phyloP scores from a whole-genome alignment of 1,139 yeast genomes.

The Sugiyamaella novakii region DNA sequence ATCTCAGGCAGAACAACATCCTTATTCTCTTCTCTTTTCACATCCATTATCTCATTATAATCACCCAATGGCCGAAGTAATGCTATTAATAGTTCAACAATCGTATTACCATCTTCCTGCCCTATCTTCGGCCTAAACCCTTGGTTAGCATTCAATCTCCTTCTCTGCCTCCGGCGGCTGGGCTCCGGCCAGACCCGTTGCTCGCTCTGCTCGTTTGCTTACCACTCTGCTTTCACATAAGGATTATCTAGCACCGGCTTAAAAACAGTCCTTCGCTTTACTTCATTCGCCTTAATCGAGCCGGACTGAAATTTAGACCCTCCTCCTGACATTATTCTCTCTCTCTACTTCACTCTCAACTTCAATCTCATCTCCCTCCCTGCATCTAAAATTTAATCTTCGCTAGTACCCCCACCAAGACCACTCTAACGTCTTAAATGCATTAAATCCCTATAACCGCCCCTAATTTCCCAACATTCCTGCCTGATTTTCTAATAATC shows the following conservation, averaged over 20 bases:
- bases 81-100: constrained; percentile 22
- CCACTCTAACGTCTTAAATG: too few relatives aligned
- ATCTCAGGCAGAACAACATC: constrained; percentile 12
- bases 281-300: constrained; percentile 24
- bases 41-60: constrained; percentile 5
- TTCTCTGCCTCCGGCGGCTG: constrained; percentile 15
- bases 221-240: constrained; percentile 26
- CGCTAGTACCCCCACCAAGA: too few relatives aligned
- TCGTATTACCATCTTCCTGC: constrained; percentile 19
- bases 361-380: too few relatives aligned
- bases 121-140: constrained; percentile 23
- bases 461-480: too few relatives aligned
- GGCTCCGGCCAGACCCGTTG: constrained; percentile 3
- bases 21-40: constrained; percentile 7
- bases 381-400: too few relatives aligned
- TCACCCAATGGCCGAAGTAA: constrained; percentile 23
- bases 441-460: too few relatives aligned
- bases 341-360: background rate
- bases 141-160: too few relatives aligned
- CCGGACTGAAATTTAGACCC: constrained; percentile 1
- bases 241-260: constrained; percentile 31
- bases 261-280: constrained; percentile 26
- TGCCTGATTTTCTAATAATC: too few relatives aligned
- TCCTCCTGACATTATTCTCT: background rate
- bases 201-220: background rate